These are phyloP conservation scores for Gossypium anomalum DNA, from an alignment of 345 rosid genomes.

Conservation along the genomic window DNA sequence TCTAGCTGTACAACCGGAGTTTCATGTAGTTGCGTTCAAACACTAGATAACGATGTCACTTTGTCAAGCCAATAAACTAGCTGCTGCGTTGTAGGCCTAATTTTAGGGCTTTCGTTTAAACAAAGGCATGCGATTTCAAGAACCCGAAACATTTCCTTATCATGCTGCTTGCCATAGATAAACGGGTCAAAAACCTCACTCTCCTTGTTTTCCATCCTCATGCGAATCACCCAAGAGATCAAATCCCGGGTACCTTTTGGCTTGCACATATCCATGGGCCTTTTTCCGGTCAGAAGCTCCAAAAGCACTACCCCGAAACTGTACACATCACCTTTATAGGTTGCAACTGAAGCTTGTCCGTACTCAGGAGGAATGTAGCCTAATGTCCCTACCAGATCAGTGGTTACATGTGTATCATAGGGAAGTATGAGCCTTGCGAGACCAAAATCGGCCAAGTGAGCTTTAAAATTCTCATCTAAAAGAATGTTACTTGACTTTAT, in stretches of 20 bases:
- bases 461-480: constrained; percentile 60
- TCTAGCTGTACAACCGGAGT: constrained; percentile 16
- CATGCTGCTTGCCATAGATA: constrained; percentile 51
- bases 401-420: constrained; percentile 72
- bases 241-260: constrained; percentile 59
- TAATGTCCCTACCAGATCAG: constrained; percentile 83
- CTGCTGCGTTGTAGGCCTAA: constrained; percentile 61
- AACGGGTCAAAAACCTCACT: constrained; percentile 66
- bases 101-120: constrained; percentile 53
- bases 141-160: constrained; percentile 51
- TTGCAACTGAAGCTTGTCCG: constrained; percentile 79
- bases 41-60: constrained; percentile 23
- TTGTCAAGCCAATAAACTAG: constrained; percentile 65
- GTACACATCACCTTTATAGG: constrained; percentile 78
- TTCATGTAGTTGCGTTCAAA: neutral
- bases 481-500: constrained; percentile 86
- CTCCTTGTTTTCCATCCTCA: constrained; percentile 60
- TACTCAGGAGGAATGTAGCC: constrained; percentile 93
- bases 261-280: constrained; percentile 88
- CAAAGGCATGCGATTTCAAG: constrained; percentile 71
- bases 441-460: constrained; percentile 90
- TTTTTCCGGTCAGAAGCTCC: constrained; percentile 78
- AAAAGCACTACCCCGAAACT: constrained; percentile 89
- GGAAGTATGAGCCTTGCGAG: constrained; percentile 73
- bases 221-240: constrained; percentile 60